Evolutionary conservation across 1,284 basidiomycete species (phyloP), one percentile per base, ranked within the genome.

Genomic region (Rhizopogon parksii): DNA sequence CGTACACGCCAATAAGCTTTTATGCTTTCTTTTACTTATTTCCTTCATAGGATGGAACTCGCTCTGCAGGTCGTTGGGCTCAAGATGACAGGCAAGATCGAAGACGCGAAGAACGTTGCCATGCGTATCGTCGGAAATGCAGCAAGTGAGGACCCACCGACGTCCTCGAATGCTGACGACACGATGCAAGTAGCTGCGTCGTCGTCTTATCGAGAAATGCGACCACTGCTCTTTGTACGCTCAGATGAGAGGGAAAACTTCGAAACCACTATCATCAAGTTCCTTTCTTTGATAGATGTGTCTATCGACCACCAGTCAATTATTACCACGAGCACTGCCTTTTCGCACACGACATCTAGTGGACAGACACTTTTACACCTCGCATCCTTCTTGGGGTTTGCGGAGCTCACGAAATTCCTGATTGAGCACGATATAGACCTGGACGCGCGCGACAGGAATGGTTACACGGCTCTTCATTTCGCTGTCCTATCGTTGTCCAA

Each of bases 21-120:
- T 35, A 45, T 11, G 37, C 14, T 56, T 38, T 47, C n/a, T 39
- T 53, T 34, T 54, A 40, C 54, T 52, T 53, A 58, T 50, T 49
- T 69, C 46, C 43, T 52, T 49, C 53, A 19, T 59, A 91, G 88
- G 55, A 95, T 96, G 92, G 94, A 96, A 66, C 79, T 96, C 50
- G 94, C 94, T 45, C 73, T 97, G 6, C 92, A 95, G 64, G 92
- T 96, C 7, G 92, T 97, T 24, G 94, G 94, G 1, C 72, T 96
- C 56, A 94, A 95, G 73, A 95, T 96, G 91, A 96, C 92, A 0
- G 94, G 94, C 36, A 90, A 92, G 63, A 85, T 95, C 49, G 91
- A 95, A 60, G 90, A 94, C 52, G 91, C 93, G 3, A 86, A 90
- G 67, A 90, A 93, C 57, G 88, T 95, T 38, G 94, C 94, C 17